A percentile compares a stretch with the other conserved stretches of the same genome.
These are phyloP conservation scores for Solanum paucissectum DNA, from an alignment of 257 asterid species.

Conservation along the genomic window DNA sequence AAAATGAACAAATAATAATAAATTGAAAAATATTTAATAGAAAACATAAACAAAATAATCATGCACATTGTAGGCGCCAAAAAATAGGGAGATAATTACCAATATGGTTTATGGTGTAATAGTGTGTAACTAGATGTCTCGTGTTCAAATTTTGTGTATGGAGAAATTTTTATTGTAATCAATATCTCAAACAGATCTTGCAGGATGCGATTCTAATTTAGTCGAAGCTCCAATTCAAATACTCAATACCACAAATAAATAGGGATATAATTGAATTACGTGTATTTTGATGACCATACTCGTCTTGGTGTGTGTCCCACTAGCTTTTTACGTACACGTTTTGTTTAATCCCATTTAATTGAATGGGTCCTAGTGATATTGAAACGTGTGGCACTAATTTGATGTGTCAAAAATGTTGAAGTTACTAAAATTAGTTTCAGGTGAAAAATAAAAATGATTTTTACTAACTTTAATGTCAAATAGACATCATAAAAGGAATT, in stretches of 20 bases:
- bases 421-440: neutral
- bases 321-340: neutral
- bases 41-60: neutral
- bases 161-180: too few species aligned
- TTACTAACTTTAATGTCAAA: neutral
- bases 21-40: too few species aligned
- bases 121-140: too few species aligned
- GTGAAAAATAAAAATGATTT: neutral
- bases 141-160: too few species aligned
- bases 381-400: neutral
- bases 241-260: too few species aligned
- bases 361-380: neutral
- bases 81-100: too few species aligned
- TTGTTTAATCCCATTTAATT: neutral
- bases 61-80: neutral
- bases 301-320: neutral
- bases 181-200: fast-evolving
- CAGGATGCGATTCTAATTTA: fast-evolving
- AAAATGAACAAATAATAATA: too few species aligned
- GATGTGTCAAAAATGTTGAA: neutral
- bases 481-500: neutral
- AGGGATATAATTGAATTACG: neutral
- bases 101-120: neutral
- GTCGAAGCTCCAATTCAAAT: fast-evolving
- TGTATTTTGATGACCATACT: neutral